Evolutionary conservation across 129 eudicot genomes (phyloP).

Genomic region (Artemisia tridentata): DNA sequence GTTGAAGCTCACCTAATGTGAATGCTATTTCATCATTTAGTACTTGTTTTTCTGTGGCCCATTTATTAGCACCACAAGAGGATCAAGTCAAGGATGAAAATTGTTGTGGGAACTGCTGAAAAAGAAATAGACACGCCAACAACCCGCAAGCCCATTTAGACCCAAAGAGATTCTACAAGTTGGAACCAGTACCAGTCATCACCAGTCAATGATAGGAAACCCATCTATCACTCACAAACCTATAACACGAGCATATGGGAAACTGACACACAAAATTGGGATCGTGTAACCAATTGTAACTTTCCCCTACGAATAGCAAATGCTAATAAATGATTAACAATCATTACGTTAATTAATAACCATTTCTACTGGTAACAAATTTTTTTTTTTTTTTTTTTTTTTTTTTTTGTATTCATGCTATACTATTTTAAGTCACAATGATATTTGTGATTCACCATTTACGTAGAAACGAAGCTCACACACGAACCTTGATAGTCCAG

Average conservation of each 20-base stretch:
- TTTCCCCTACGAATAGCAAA: too few relatives aligned
- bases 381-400: too few relatives aligned
- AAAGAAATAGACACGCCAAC: conserved; percentile 42
- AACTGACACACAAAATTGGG: too few relatives aligned
- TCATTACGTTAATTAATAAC: too few relatives aligned
- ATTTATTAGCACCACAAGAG: conserved; percentile 35
- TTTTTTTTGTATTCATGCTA: too few relatives aligned
- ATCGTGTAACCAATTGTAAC: too few relatives aligned
- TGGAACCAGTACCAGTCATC: conserved; percentile 33
- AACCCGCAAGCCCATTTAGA: conserved; percentile 54
- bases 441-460: too few relatives aligned
- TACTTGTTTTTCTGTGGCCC: not conserved
- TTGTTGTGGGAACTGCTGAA: conserved; percentile 57
- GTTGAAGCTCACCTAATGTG: not conserved
- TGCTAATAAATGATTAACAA: too few relatives aligned
- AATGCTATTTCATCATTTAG: not conserved
- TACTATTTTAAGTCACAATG: too few relatives aligned
- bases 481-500: too few relatives aligned
- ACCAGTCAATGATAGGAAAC: conserved; percentile 23
- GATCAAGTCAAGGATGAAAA: conserved; percentile 58
- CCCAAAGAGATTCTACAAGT: conserved; percentile 42
- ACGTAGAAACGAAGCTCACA: too few relatives aligned
- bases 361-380: too few relatives aligned
- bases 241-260: conserved; percentile 20
- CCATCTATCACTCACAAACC: conserved; percentile 31